These are phyloP conservation scores for Saccharomycopsis sp. DNA, from an alignment of 805 yeast genomes.

Conservation along the genomic window DNA sequence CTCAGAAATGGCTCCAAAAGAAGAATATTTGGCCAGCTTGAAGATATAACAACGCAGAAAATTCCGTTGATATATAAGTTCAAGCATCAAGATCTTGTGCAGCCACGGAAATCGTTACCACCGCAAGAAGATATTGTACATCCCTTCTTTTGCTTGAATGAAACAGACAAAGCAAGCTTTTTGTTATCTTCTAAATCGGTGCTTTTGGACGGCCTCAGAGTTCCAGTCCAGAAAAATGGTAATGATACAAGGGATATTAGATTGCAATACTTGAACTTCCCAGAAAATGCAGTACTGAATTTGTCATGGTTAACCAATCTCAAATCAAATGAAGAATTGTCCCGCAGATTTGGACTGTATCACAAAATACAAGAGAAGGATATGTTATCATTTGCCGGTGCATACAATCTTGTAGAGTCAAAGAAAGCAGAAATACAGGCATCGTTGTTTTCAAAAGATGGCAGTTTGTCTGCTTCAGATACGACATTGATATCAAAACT, in stretches of 20 bases:
- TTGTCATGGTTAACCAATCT: background rate
- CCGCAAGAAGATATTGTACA: slow-evolving; percentile 2
- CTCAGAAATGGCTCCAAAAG: slow-evolving; percentile 4
- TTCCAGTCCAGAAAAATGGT: slow-evolving; percentile 2
- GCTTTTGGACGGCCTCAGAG: slow-evolving; percentile 9
- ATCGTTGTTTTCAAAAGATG: background rate
- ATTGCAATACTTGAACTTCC: slow-evolving; percentile 7
- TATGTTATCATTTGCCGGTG: background rate
- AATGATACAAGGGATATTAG: background rate
- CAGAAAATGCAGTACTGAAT: background rate
- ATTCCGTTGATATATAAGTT: slow-evolving; percentile 13
- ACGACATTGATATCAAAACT: background rate
- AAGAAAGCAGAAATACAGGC: background rate
- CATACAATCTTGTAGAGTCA: background rate
- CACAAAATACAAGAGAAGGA: background rate
- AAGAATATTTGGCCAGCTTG: slow-evolving; percentile 6
- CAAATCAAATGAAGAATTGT: background rate
- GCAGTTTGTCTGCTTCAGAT: background rate
- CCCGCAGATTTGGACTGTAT: background rate
- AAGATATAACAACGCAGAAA: slow-evolving; percentile 5
- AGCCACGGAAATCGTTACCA: slow-evolving; percentile 4
- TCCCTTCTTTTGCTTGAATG: slow-evolving; percentile 1
- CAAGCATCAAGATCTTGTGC: slow-evolving; percentile 3
- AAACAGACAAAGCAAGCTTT: background rate
- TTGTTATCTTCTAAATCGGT: slow-evolving; percentile 1